Base-by-base conservation (phyloP, 148 eudicot species). In the Amaranthus cruentus region DNA sequence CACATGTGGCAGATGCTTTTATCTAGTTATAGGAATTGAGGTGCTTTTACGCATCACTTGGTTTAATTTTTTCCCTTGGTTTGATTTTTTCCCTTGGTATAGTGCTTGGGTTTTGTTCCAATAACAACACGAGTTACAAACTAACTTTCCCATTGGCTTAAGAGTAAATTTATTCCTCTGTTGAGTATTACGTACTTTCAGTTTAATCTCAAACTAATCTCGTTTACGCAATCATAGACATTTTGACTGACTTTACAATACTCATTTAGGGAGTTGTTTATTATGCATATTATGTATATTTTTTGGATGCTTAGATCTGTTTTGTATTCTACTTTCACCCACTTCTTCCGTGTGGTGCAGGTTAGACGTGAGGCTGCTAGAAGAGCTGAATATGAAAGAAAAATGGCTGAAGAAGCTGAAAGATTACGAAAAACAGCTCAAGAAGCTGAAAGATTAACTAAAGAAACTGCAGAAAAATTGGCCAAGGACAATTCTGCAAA, bases 391-490 rank as follows among this genome's bases (percentile, higher is more conserved):
- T 87, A 81, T 66, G 96, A 85, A 77, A 87, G 84, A 83, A 84
- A 28, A 28, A 28, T 28, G 38, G 86, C 84, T 73, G 88, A 77
- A 84, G 79, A 79, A 77, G 89, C 83, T 60, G 88, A 85, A 76
- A 87, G 80, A 67, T 94, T 84, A 77, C 86, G 84, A 83, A 84
- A 79, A 70, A 77, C 80, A 77, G 83, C 84, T 53, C 63, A 83
- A 77, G 97, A 85, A 80, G 96, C 93, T 81, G 92, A 85, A 76
- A 88, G 86, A 84, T 80, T 81, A 75, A 87, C 85, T 70, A 81
- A 89, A 86, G 90, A 87, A 85, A 93, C 94, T 70, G 89, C 84
- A 28, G 86, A 83, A 10, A 83, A 74, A 81, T 62, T 70, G 59
- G 82, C 86, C 52, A 67, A 77, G 66, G 89, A 86, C 69, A 80